A percentile compares a stretch with the other conserved stretches of the same genome.
Evolutionary conservation across 495 filamentous ascomycete genomes (phyloP).

Genomic region (Entonaema liquescens): DNA sequence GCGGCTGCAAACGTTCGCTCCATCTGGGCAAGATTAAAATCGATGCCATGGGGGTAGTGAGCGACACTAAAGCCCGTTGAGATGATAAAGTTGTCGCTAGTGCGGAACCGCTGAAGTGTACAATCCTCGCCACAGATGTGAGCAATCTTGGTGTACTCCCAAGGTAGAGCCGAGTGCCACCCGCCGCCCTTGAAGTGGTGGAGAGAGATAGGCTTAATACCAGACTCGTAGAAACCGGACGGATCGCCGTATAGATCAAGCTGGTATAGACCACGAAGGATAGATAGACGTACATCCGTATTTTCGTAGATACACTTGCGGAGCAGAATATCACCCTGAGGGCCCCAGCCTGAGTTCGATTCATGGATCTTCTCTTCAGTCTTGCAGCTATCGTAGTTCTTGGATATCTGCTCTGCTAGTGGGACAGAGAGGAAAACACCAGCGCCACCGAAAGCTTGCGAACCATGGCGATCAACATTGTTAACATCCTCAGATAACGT

Average conservation of each 20-base stretch:
- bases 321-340: conserved; percentile 71
- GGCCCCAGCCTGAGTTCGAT: conserved; percentile 62
- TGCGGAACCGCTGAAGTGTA: conserved; percentile 71
- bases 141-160: conserved; percentile 71
- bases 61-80: conserved; percentile 72
- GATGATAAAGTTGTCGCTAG: conserved; percentile 69
- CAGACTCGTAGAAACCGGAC: conserved; percentile 73
- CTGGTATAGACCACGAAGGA: conserved; percentile 70
- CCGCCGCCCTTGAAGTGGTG: conserved; percentile 71
- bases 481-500: conserved; percentile 74
- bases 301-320: conserved; percentile 73
- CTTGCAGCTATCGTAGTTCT: conserved; percentile 64
- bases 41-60: conserved; percentile 65
- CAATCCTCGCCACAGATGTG: conserved; percentile 71
- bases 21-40: conserved; percentile 68
- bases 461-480: conserved; percentile 72
- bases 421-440: conserved; percentile 75
- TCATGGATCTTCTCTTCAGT: conserved; percentile 59
- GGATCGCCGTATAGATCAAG: conserved; percentile 72
- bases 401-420: conserved; percentile 66
- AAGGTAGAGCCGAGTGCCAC: conserved; percentile 61
- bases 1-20: conserved; percentile 71
- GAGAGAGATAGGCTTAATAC: conserved; percentile 68
- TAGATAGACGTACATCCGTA: conserved; percentile 66
- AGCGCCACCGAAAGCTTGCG: conserved; percentile 76